phyloP scores from a whole-genome alignment of 768 basidiomycete species.

The Hebeloma cylindrosporum region DNA sequence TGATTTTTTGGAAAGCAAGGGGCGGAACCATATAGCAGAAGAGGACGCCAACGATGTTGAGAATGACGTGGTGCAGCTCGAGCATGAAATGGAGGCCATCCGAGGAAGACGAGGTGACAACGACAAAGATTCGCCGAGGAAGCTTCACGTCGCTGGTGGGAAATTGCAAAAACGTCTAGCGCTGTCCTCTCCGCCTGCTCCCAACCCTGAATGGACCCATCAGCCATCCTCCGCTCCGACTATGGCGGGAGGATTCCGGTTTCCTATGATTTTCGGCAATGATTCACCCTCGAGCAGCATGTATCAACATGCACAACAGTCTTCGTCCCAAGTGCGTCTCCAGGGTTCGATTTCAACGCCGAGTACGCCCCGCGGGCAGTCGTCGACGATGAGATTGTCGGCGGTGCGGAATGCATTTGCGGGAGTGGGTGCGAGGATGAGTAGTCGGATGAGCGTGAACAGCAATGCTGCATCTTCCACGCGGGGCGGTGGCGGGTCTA shows the following conservation, averaged over 20 bases:
- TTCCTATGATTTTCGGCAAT: conserved; percentile 20
- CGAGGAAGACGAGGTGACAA: conserved; percentile 8
- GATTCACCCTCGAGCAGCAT: conserved; percentile 14
- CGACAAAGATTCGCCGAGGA: conserved; percentile 7
- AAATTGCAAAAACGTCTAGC: conserved; percentile 13
- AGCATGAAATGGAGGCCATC: conserved; percentile 20
- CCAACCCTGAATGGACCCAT: conserved; percentile 13
- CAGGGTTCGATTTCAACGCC: conserved; percentile 10
- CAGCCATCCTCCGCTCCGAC: background rate
- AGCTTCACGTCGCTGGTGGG: background rate
- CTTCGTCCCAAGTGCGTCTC: no score
- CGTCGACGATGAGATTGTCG: conserved; percentile 19
- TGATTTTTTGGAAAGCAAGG: conserved; percentile 7
- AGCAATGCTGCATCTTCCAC: conserved; percentile 1
- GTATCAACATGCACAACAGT: background rate
- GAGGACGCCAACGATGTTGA: background rate
- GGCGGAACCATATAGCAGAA: no score
- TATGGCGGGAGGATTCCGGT: conserved; percentile 9
- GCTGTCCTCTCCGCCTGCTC: conserved; percentile 12
- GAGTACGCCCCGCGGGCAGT: conserved; percentile 12
- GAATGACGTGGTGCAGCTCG: conserved; percentile 19
- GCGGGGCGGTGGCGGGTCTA: conserved; percentile 5
- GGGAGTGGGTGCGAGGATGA: conserved; percentile 23
- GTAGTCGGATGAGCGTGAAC: conserved; percentile 16
- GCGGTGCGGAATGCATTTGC: conserved; percentile 24